These are phyloP conservation scores for Lepidium africanum DNA, from an alignment of 345 rosid genomes.

Conservation along the genomic window DNA sequence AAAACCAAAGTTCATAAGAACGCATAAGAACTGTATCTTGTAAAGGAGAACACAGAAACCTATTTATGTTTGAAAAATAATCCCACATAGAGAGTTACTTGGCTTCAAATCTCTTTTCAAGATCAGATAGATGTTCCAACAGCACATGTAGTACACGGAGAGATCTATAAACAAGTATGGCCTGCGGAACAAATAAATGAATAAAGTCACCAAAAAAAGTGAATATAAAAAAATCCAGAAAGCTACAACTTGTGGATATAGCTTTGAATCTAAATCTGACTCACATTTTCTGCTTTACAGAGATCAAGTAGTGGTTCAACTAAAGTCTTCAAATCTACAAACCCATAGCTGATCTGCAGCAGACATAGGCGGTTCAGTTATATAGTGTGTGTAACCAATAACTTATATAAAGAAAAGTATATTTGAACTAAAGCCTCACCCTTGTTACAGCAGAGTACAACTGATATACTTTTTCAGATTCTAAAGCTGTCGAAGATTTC, in stretches of 20 bases:
- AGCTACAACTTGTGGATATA: slow-evolving; percentile 3
- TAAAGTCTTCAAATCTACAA: slow-evolving; percentile 49
- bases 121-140: slow-evolving; percentile 53
- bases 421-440: slow-evolving; percentile 35
- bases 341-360: slow-evolving; percentile 60
- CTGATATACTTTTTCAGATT: slow-evolving; percentile 44
- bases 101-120: slow-evolving; percentile 35
- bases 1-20: slow-evolving; percentile 61
- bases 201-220: slow-evolving; percentile 6
- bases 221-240: not conserved
- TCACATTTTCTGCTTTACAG: slow-evolving; percentile 54
- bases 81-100: slow-evolving; percentile 42
- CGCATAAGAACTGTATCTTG: not conserved
- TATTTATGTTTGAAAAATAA: not conserved
- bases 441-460: slow-evolving; percentile 42
- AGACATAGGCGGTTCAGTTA: not conserved
- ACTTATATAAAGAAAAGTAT: not conserved
- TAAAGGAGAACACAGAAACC: not conserved
- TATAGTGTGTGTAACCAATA: not conserved
- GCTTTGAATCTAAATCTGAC: slow-evolving; percentile 18
- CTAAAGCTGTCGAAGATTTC: slow-evolving; percentile 30
- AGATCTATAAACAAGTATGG: slow-evolving; percentile 45
- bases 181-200: slow-evolving; percentile 37
- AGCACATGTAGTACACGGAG: slow-evolving; percentile 46
- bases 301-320: slow-evolving; percentile 64